These are phyloP conservation scores for Coemansia sp. DNA, from an alignment of 192 early-diverging fungal genomes.

Conservation along the genomic window DNA sequence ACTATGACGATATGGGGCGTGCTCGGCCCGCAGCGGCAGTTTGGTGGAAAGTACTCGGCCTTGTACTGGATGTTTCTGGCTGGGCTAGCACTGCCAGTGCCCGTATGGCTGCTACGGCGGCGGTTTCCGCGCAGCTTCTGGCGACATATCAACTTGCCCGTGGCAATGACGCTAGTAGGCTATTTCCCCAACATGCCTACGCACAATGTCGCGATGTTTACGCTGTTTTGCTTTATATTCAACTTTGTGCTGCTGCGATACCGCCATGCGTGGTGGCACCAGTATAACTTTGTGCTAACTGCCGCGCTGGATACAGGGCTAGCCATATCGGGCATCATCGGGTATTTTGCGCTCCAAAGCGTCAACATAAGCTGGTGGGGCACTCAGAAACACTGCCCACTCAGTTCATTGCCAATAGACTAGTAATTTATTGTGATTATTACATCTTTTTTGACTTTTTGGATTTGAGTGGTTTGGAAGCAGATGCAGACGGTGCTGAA, in stretches of 20 bases:
- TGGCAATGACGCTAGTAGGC: conserved; percentile 58
- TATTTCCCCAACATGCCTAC: conserved; percentile 60
- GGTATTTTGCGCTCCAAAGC: conserved; percentile 40
- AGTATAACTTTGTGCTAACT: conserved; percentile 54
- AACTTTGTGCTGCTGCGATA: conserved; percentile 62
- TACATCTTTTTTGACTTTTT: too few relatives aligned
- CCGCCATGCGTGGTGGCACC: conserved; percentile 60
- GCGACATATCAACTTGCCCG: conserved; percentile 62
- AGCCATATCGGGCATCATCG: conserved; percentile 36
- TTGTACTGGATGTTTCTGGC: conserved; percentile 54
- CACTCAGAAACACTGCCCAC: conserved; percentile 22
- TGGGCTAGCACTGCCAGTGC: conserved; percentile 64
- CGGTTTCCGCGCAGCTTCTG: conserved; percentile 62
- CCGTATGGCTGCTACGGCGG: conserved; percentile 60
- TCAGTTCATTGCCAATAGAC: conserved; percentile 17
- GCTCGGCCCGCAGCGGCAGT: conserved; percentile 63
- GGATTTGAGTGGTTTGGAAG: too few relatives aligned
- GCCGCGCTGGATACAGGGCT: conserved; percentile 56
- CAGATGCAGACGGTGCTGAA: too few relatives aligned
- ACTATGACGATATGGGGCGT: conserved; percentile 74
- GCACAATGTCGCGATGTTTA: conserved; percentile 36
- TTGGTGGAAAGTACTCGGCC: conserved; percentile 51
- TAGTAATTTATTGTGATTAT: not conserved
- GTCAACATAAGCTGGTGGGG: conserved; percentile 42
- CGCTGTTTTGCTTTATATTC: conserved; percentile 59